phyloP scores from a whole-genome alignment of 306 rosid species.

The Corylus heterophylla region DNA sequence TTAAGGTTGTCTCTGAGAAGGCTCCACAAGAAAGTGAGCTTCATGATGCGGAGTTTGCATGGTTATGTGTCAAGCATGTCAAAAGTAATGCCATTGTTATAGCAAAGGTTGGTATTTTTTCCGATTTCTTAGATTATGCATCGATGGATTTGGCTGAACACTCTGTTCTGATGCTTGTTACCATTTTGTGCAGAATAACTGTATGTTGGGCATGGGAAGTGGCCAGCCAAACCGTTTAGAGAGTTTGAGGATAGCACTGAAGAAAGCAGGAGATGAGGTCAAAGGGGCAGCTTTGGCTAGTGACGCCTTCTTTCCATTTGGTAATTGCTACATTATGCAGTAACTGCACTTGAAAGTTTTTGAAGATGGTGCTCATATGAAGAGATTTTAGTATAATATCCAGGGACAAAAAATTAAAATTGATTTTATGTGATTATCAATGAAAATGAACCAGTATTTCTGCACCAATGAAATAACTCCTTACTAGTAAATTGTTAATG shows the following conservation, averaged over 20 bases:
- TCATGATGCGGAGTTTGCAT: slow-evolving; percentile 75
- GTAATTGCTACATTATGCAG: slow-evolving; percentile 40
- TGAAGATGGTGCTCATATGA: background rate
- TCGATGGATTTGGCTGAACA: background rate
- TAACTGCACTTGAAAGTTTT: background rate
- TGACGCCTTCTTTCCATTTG: slow-evolving; percentile 97
- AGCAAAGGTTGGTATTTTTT: slow-evolving; percentile 57
- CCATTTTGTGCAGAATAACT: slow-evolving; percentile 60
- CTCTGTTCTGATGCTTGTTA: slow-evolving; percentile 17
- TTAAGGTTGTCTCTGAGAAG: slow-evolving; percentile 57
- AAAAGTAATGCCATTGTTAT: slow-evolving; percentile 94
- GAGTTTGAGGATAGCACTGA: slow-evolving; percentile 82
- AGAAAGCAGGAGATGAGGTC: slow-evolving; percentile 85
- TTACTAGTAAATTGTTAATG: background rate
- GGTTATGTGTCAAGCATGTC: slow-evolving; percentile 92
- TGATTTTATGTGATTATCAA: background rate
- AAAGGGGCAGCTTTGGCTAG: slow-evolving; percentile 96
- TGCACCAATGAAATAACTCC: background rate
- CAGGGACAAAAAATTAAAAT: background rate
- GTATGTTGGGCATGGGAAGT: slow-evolving; percentile 97
- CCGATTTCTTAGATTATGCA: background rate
- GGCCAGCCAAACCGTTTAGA: slow-evolving; percentile 93
- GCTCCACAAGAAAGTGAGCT: slow-evolving; percentile 65
- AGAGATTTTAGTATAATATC: background rate
- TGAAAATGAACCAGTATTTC: background rate